Base-by-base conservation (phyloP, 1,139 yeast genomes). In the Taphrina sp. region DNA sequence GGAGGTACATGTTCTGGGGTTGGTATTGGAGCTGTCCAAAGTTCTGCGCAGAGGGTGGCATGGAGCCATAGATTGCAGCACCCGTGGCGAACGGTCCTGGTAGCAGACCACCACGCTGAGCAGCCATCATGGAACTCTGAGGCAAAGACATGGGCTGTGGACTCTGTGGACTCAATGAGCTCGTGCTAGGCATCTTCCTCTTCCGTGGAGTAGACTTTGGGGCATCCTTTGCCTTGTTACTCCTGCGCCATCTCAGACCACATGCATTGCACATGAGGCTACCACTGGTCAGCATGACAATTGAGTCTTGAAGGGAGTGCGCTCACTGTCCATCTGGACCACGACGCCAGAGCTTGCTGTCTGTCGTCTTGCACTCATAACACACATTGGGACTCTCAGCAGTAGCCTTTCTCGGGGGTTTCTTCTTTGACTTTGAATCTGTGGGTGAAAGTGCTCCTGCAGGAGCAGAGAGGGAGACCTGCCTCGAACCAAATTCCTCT, bases 211-310 rank as follows among this genome's bases (percentile, higher is more conserved):
- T 31, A 31, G 47, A 29, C 29, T 43, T 43, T 12, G 47, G 38
- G 12, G 38, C 19, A 12, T 43, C 47, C 20, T 31, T 29, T 4
- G 47, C 38, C 22, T 33, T 43, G 17, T 29, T 43, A 28, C 47
- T 43, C 19, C 47, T 29, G 7, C 47, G 38, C 47, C 47, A 43
- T 5, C 47, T 29, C 2, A 43, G 47, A 43, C 47, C 47, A 20
- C 47, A 43, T 12, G 47, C 47, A 16, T 43, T 43, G 38, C 47
- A 43, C 47, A 43, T 43, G 29, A 43, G 47, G 5, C 47, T 43
- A 31, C 29, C 37, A n/a, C 5, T 34, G 14, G 37, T 34, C 37
- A 34, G 19, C 19, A n/a, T n/a, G n/a, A n/a, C n/a, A n/a, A n/a
- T n/a, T n/a, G n/a, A n/a, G n/a, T n/a, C n/a, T n/a, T n/a, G n/a